Conservation (phyloP, 2,329 filamentous ascomycete species). For the Cytospora mali region DNA sequence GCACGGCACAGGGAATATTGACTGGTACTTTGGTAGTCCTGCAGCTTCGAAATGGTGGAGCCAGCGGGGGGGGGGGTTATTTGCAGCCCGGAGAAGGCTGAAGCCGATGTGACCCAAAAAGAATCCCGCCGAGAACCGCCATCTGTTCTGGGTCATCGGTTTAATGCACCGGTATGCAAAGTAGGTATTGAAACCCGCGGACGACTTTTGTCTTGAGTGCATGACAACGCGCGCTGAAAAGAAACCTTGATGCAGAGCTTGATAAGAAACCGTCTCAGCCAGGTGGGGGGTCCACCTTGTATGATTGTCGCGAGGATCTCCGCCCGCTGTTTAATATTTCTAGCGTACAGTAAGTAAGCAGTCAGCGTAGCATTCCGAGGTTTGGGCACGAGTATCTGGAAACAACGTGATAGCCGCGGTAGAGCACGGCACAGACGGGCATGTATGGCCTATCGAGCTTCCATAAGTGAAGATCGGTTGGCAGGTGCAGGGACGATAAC, state of each 20-base stretch:
- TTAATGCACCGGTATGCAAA: not conserved
- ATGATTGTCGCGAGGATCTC: too few relatives aligned
- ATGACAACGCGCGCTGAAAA: not conserved
- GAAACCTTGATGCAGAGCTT: conserved; percentile 1
- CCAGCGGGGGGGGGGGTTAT: too few relatives aligned
- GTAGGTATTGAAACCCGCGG: too few relatives aligned
- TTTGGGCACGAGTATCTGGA: too few relatives aligned
- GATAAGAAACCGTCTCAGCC: not conserved
- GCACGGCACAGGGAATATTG: too few relatives aligned
- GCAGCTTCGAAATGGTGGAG: conserved; percentile 6
- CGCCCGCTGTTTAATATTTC: too few relatives aligned
- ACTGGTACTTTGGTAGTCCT: not conserved
- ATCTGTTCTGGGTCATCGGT: not conserved
- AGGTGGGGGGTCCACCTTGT: too few relatives aligned
- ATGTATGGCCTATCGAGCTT: conserved; percentile 7
- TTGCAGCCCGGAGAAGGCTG: conserved; percentile 13
- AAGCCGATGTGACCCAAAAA: conserved; percentile 11
- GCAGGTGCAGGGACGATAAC: conserved; percentile 10
- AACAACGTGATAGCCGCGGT: not conserved
- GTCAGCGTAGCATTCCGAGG: not conserved
- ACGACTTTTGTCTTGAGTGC: too few relatives aligned
- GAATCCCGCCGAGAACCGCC: not conserved
- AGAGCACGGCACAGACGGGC: not conserved
- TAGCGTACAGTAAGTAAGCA: not conserved
- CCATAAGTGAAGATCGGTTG: conserved; percentile 8